Evolutionary conservation across 352 stramenopile genomes (phyloP), one percentile per base, ranked within the genome.

Genomic region (Detonula confervacea): DNA sequence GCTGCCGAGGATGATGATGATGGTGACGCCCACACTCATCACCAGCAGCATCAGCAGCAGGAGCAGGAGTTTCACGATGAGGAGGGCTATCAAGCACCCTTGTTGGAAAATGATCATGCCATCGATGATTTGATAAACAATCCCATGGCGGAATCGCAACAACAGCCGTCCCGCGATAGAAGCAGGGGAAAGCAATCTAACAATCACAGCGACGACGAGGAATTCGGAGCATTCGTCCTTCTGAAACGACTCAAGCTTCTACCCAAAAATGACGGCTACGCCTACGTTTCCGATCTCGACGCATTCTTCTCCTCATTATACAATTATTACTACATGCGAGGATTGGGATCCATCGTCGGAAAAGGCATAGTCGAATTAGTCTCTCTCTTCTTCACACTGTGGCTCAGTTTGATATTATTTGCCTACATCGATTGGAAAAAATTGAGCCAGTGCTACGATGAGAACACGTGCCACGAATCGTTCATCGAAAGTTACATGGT

Each of bases 341-440:
- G 88, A 46, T 44, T 92, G 0, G 75, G 79, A 18, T 83, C 84
- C 16, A 90, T 92, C n/a, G 56, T 91, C 16, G 87, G 84, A 39
- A 81, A 82, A 20, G 95, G 98, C 67, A 73, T 98, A 33, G 84
- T 91, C 29, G 94, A 97, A 77, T 72, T 99, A 1, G 35, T 95
- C 14, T 98, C 96, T 11, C 90, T 98, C 9, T 91, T 98, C 2
- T 99, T 99, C 80, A 99, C 96, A 69, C 91, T 99, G 22, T 88
- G 93, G 71, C 67, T 94, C 2, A 90, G 81, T 22, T 59, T 89
- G 25, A 67, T 99, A 67, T 64, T 99, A 56, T 90, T 99, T 25
- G 95, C 95, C 0, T 98, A 96, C 80, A 92, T 99, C 24, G 94
- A 99, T 86, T 99, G 97, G 97, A 65, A 64, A 8, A 82, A 89